Conservation (phyloP, 805 yeast genomes). For the Vanderwaltozyma tropicalis region DNA sequence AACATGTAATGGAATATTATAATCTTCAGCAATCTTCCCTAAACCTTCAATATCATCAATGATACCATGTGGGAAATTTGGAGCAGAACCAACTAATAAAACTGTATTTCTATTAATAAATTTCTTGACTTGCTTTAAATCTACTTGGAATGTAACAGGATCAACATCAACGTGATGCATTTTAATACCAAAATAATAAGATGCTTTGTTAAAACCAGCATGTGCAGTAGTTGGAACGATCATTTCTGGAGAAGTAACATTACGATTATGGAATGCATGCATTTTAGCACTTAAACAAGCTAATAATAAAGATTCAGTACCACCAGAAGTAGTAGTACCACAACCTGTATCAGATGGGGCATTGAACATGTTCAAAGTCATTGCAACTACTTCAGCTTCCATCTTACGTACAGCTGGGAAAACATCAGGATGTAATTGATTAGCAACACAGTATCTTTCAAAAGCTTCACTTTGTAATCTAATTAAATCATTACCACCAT, state of each 20-base stretch:
- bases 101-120: conserved; percentile 74
- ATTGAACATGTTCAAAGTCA: conserved; percentile 73
- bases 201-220: conserved; percentile 92
- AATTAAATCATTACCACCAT: conserved; percentile 77
- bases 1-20: conserved; percentile 82
- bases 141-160: conserved; percentile 55
- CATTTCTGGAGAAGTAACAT: conserved; percentile 69
- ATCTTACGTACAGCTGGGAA: conserved; percentile 93
- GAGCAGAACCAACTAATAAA: conserved; percentile 84
- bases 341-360: conserved; percentile 54
- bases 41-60: conserved; percentile 77
- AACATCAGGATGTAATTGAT: conserved; percentile 93
- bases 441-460: conserved; percentile 70
- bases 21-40: conserved; percentile 46
- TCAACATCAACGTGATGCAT: conserved; percentile 73
- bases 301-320: conserved; percentile 83
- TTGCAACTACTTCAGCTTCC: conserved; percentile 90
- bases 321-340: conserved; percentile 88
- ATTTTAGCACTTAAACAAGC: conserved; percentile 86
- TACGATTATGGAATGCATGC: conserved; percentile 46
- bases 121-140: conserved; percentile 47
- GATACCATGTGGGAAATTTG: conserved; percentile 94
- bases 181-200: conserved; percentile 79
- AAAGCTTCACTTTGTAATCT: conserved; percentile 69
- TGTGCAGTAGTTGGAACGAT: conserved; percentile 84